These are phyloP conservation scores for Penicillium sp. DNA, from an alignment of 2,329 filamentous ascomycete genomes.

Conservation along the genomic window DNA sequence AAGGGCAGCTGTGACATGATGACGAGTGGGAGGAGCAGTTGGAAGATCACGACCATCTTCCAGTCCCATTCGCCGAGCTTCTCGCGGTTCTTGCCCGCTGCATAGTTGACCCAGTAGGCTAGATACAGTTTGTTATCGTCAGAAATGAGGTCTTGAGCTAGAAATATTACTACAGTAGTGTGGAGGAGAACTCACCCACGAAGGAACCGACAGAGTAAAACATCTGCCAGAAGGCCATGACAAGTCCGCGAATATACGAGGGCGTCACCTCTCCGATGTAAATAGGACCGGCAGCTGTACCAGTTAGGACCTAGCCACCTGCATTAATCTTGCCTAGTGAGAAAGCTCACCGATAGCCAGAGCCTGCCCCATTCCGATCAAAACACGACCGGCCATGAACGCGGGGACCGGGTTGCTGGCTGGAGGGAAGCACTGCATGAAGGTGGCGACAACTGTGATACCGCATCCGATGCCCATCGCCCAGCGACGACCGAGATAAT, in stretches of 20 bases:
- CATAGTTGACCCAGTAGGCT: constrained; percentile 70
- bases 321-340: too few relatives aligned
- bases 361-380: constrained; percentile 73
- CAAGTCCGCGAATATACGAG: constrained; percentile 65
- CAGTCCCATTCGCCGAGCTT: constrained; percentile 73
- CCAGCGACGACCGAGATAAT: constrained; percentile 64
- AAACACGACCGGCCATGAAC: constrained; percentile 70
- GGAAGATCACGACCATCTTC: constrained; percentile 52
- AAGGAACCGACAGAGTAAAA: constrained; percentile 70
- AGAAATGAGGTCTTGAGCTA: too few relatives aligned
- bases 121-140: constrained; percentile 39
- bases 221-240: constrained; percentile 73
- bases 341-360: constrained; percentile 61
- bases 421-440: constrained; percentile 71
- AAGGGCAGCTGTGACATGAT: constrained; percentile 62
- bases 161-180: too few relatives aligned
- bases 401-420: constrained; percentile 60
- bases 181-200: too few relatives aligned
- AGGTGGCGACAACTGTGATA: constrained; percentile 69
- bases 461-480: constrained; percentile 70
- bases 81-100: constrained; percentile 59
- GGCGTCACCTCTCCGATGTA: constrained; percentile 73
- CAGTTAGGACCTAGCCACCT: not conserved
- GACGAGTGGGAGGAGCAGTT: too few relatives aligned
- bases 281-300: constrained; percentile 65